Conservation (phyloP, 2,329 filamentous ascomycete species). For the Hymenoscyphus albidus region DNA sequence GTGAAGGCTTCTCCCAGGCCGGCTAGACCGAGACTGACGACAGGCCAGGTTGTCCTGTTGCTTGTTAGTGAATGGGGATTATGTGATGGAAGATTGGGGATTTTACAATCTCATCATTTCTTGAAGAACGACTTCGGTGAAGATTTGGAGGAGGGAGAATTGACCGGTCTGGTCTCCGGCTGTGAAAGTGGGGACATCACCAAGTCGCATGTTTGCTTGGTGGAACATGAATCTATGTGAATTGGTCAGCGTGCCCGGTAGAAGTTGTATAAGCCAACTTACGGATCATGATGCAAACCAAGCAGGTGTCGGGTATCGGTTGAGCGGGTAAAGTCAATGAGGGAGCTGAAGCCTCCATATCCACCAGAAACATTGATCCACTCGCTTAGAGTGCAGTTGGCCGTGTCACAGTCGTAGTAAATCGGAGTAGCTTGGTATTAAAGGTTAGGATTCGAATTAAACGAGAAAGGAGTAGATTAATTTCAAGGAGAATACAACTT, state of each 20-base stretch:
- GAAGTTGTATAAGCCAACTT: background rate
- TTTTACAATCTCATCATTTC: conserved; percentile 22
- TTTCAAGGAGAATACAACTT: background rate
- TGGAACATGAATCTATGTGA: conserved; percentile 8
- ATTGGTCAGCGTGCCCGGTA: background rate
- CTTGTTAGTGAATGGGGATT: background rate
- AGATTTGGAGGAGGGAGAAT: conserved; percentile 23
- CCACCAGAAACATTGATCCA: conserved; percentile 57
- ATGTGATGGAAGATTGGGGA: background rate
- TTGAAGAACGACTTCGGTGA: conserved; percentile 24
- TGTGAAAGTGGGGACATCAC: conserved; percentile 36
- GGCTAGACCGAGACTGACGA: conserved; percentile 38
- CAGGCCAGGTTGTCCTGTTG: conserved; percentile 46
- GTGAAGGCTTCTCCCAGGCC: conserved; percentile 4
- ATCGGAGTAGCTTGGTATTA: background rate
- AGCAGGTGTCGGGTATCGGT: conserved; percentile 53
- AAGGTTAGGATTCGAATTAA: background rate
- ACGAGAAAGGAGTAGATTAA: background rate
- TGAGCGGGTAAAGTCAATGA: conserved; percentile 46
- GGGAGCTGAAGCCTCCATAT: conserved; percentile 46
- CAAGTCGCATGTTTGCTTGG: conserved; percentile 49
- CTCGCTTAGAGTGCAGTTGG: conserved; percentile 51
- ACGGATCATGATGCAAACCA: conserved; percentile 38
- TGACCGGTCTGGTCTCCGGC: conserved; percentile 18
- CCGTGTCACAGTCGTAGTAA: conserved; percentile 43